Evolutionary conservation across 169 alveolate genomes (phyloP), one percentile per base, ranked within the genome.

Genomic region (Plasmodium reichenowi): DNA sequence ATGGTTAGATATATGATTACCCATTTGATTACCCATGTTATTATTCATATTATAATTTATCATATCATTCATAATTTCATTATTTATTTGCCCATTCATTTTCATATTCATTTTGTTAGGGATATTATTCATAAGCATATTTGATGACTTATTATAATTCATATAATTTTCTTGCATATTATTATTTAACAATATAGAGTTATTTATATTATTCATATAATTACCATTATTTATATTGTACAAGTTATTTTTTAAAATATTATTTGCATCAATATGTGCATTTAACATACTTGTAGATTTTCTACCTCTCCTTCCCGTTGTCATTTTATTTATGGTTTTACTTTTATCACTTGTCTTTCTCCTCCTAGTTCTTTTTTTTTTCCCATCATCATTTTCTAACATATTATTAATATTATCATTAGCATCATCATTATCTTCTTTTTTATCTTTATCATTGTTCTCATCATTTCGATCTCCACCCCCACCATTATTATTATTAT

Each of bases 271-370:
- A 15, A 13, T 56, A 5, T 8, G 64, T n/a, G 13, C 71, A 17
- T 29, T 78, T 32, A 32, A 3, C 13, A 47, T 8, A 6, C 54
- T 71, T 5, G 5, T 24, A 7, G 48, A 64, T 66, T 48, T 78
- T 63, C 71, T 26, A 4, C 71, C 60, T 17, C 32, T 78, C 17
- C 68, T 78, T 22, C 50, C 68, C 29, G 13, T 50, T 0, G 38
- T 38, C 24, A 58, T 67, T 78, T 78, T 78, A 78, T 78, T 78
- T 38, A 78, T 78, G 8, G 15, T 78, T 58, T 76, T 54, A 45
- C 89, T 78, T 48, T 78, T 78, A n/a, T 78, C 89, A 66, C 67
- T 78, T 64, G 67, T 78, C 3, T 66, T 78, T 58, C 64, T 78
- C 24, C 70, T 52, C 29, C 63, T 67, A 43, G 48, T 78, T 48